Base-by-base conservation (phyloP, 2,329 filamentous ascomycete genomes). In the Colletotrichum sp. region DNA sequence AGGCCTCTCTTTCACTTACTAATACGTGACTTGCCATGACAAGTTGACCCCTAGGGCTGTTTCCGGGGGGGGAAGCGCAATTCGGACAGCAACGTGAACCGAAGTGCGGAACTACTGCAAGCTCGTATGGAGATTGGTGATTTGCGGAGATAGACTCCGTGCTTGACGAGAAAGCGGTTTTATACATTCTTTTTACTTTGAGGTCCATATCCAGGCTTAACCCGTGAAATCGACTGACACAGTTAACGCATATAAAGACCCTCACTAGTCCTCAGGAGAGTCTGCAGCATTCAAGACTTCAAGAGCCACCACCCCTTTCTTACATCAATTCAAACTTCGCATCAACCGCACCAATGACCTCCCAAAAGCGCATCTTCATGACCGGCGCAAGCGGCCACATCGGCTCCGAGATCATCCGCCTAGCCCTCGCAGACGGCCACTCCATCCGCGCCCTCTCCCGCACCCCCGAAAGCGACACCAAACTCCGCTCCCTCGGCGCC, bases 331-430 rank as follows among this genome's bases (percentile, higher is more conserved):
- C 34, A 34, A 34, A 34, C 34, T 34, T 34, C 34, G 0, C 0
- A 0, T 34, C 0, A 15, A 16, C 34, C 15, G 0, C 34, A 16
- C 4, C 34, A 16, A 69, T 69, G 65, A 3, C 65, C 5, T 24
- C 57, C 2, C 49, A 36, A 28, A 59, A 69, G 32, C 55, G 32
- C 55, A 65, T 79, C 65, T 87, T 87, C 80, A 81, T 88, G 8
- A 87, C 86, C 52, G 86, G 86, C 4, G 86, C 82, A 13, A 84
- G 78, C 66, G 86, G 86, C 36, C 86, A 84, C 77, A 77, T 87
- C 44, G 86, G 86, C 71, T 79, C 79, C 6, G 79, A 79, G n/a
- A 73, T 89, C 21, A 82, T 81, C 44, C 78, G 82, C 55, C 77
- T 82, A 32, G 85, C 86, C 72, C 76, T 87, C 39, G 76, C 80